Evolutionary conservation across 768 basidiomycete genomes (phyloP).

Genomic region (Amanita jacksonii): DNA sequence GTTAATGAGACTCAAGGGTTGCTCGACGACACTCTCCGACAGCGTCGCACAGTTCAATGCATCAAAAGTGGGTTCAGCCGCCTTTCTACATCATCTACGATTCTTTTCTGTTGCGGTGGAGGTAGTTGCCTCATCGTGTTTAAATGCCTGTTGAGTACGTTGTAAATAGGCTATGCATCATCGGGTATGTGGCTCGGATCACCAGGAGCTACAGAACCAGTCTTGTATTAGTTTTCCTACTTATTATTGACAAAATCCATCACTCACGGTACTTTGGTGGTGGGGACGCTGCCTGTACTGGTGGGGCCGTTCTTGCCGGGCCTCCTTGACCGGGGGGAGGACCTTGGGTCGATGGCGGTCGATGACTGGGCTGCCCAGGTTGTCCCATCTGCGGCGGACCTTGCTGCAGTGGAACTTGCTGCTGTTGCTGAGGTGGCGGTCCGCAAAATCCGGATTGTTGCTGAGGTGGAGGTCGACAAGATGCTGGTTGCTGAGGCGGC

Average conservation of each 20-base stretch:
- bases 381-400: conserved; percentile 11
- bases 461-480: background rate
- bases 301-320: conserved; percentile 6
- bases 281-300: conserved; percentile 14
- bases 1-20: conserved; percentile 58
- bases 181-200: conserved; percentile 91
- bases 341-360: conserved; percentile 9
- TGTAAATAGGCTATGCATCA: conserved; percentile 51
- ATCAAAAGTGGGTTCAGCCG: conserved; percentile 84
- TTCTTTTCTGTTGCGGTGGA: conserved; percentile 78
- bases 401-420: background rate
- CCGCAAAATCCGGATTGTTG: conserved; percentile 11
- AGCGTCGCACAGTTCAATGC: conserved; percentile 85
- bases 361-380: conserved; percentile 19
- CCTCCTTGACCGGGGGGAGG: conserved; percentile 8
- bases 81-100: conserved; percentile 81
- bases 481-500: too few relatives aligned
- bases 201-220: conserved; percentile 55
- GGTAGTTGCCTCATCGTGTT: conserved; percentile 59
- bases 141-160: conserved; percentile 55
- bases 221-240: conserved; percentile 6
- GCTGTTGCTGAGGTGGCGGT: conserved; percentile 18
- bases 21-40: conserved; percentile 58
- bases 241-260: background rate
- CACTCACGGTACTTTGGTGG: conserved; percentile 25